Base-by-base conservation (phyloP, 176 grass and related monocot genomes). In the Oryza meridionalis region DNA sequence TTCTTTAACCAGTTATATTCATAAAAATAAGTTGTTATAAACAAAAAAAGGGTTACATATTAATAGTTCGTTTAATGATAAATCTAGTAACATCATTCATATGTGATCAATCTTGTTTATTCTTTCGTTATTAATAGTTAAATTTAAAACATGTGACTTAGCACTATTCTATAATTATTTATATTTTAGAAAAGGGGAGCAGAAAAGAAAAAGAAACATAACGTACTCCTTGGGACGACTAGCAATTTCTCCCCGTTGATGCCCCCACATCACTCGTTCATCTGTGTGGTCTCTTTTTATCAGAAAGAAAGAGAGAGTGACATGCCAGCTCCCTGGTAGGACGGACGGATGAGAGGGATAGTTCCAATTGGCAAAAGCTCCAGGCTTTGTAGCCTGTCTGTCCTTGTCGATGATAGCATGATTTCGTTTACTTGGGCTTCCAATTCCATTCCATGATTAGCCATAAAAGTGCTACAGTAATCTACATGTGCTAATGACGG, bases 311-410 rank as follows among this genome's bases (percentile, higher is more conserved):
- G 76, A 11, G 59, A 86, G 68, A 38, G 76, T 26, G 53, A 37
- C 84, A 29, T 80, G 58, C 58, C 77, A 86, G 77, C 84, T 86
- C 31, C 72, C 61, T 35, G 8, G 61, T 66, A 33, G 58, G 71
- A 51, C 21, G 47, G 37, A 38, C 37, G 7, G 81, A 79, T 66
- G 81, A 80, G 58, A 67, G 77, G 77, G 69, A 86, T 25, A 55
- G 77, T 81, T 81, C 77, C 16, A 16, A 33, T 40, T 70, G 66
- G 25, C 37, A 12, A 12, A 12, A 70, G 65, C 33, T n/a, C 11
- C 16, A 13, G 19, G 10, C 14, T 16, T 10, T 14, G 44, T 12
- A 65, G 22, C 70, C 1, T 67, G 25, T 45, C 8, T 46, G 46
- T 81, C 77, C 61, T 32, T 75, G 70, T 74, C 69, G 44, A n/a